Percentiles rank a stretch among this genome's conserved stretches.
Evolutionary conservation across 2,329 filamentous ascomycete species (phyloP).

Genomic region (Sporothrix variecibatus): DNA sequence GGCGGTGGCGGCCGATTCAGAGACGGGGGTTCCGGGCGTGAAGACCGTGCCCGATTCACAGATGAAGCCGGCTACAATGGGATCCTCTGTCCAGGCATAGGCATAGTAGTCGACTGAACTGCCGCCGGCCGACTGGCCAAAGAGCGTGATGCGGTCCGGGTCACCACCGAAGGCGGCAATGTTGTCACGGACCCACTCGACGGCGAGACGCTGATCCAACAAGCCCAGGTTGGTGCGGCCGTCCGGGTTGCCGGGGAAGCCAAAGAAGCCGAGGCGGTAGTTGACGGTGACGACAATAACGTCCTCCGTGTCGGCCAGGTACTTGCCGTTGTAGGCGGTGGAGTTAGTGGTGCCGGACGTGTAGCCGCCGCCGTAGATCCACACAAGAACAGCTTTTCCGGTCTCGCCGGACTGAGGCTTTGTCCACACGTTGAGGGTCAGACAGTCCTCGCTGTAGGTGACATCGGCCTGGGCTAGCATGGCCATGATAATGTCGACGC

Average conservation of each 20-base stretch:
- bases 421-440: slow-evolving; percentile 45
- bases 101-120: slow-evolving; percentile 47
- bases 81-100: slow-evolving; percentile 51
- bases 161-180: slow-evolving; percentile 44
- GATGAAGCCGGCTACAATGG: slow-evolving; percentile 52
- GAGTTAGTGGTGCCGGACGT: slow-evolving; percentile 39
- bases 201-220: slow-evolving; percentile 51
- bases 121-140: slow-evolving; percentile 49
- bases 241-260: slow-evolving; percentile 42
- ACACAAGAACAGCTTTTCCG: slow-evolving; percentile 43
- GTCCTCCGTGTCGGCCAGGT: slow-evolving; percentile 47
- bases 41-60: slow-evolving; percentile 49
- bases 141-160: slow-evolving; percentile 46
- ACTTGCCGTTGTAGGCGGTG: slow-evolving; percentile 46
- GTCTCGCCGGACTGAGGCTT: slow-evolving; percentile 33
- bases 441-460: slow-evolving; percentile 41
- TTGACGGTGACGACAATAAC: slow-evolving; percentile 48
- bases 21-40: slow-evolving; percentile 40
- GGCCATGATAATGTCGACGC: slow-evolving; percentile 33
- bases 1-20: slow-evolving; percentile 40
- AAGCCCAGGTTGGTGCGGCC: slow-evolving; percentile 47
- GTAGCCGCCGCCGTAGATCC: slow-evolving; percentile 43
- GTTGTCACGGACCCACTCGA: slow-evolving; percentile 54
- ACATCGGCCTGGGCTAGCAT: slow-evolving; percentile 31
- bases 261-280: slow-evolving; percentile 48